Conservation (phyloP, 2,329 filamentous ascomycete genomes). For the Sporothrix dimorphospora region DNA sequence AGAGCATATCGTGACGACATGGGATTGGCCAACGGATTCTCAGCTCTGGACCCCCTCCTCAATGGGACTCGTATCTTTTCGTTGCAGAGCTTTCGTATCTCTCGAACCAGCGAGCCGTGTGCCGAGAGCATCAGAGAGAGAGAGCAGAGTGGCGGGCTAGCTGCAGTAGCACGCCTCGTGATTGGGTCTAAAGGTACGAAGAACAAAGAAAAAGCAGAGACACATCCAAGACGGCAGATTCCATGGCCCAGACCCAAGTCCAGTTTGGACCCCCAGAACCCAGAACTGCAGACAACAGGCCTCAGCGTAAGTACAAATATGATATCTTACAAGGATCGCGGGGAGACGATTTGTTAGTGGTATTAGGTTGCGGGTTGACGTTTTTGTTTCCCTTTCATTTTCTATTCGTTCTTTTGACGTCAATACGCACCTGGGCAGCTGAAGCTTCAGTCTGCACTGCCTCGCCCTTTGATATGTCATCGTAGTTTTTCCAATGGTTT, state of each 20-base stretch:
- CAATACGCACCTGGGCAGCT: background rate
- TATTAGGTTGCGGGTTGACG: background rate
- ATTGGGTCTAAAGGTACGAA: background rate
- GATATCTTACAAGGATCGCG: background rate
- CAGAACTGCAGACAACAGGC: background rate
- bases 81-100: background rate
- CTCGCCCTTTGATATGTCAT: background rate
- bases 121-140: background rate
- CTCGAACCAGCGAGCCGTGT: background rate
- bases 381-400: background rate
- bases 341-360: background rate
- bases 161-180: background rate
- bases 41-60: background rate
- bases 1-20: background rate
- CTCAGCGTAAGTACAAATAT: conserved; percentile 10
- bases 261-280: background rate
- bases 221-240: background rate
- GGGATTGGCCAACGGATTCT: background rate
- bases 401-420: background rate
- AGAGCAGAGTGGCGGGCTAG: background rate
- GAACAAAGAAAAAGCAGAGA: background rate
- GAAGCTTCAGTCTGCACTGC: background rate
- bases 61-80: background rate
- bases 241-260: background rate
- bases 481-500: background rate